Conservation (phyloP, 306 rosid genomes). For the Cucumis sativus region Cucumber_9930_V3 NC_026659.2:30910001-30910500, state of each 20-base stretch:
- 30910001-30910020: conserved; percentile 41
- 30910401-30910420: conserved; percentile 75
- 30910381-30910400: conserved; percentile 98
- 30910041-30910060: neutral
- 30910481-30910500: neutral
- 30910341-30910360: neutral
- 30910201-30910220: neutral
- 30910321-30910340: neutral
- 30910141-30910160: neutral
- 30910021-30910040: neutral
- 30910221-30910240: neutral
- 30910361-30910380: conserved; percentile 44
- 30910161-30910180: neutral
- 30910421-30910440: conserved; percentile 52
- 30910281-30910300: neutral
- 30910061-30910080: neutral
- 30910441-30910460: conserved; percentile 78
- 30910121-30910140: neutral
- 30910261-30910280: neutral
- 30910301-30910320: neutral
- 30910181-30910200: neutral
- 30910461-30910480: conserved; percentile 43
- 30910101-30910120: neutral
- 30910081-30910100: neutral
- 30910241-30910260: neutral